phyloP scores from a whole-genome alignment of 2,329 filamentous ascomycete genomes.

The Penicillium sclerotiorum region DNA sequence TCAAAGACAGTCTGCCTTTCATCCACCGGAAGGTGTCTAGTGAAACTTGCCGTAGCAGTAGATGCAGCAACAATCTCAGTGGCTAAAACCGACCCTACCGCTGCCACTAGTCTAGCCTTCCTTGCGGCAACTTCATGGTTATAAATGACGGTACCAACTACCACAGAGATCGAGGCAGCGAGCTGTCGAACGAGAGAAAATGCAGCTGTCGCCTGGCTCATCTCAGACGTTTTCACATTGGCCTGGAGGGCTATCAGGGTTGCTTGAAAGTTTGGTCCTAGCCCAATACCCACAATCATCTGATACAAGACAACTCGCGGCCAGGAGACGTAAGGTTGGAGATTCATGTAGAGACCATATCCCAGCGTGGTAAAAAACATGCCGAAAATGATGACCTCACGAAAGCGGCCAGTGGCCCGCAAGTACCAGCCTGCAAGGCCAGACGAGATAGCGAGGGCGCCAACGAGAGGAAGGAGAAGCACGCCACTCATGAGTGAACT shows the following conservation, averaged over 20 bases:
- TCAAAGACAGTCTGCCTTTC: neutral
- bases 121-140: neutral
- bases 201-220: slow-evolving; percentile 5
- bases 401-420: slow-evolving; percentile 2
- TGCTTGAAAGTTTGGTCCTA: slow-evolving; percentile 7
- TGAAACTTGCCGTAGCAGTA: slow-evolving; percentile 3
- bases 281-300: slow-evolving; percentile 3
- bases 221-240: slow-evolving; percentile 3
- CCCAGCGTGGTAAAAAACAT: slow-evolving; percentile 7
- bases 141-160: slow-evolving; percentile 4
- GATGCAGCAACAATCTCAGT: slow-evolving; percentile 4
- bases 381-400: slow-evolving; percentile 6
- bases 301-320: slow-evolving; percentile 1
- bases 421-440: slow-evolving; percentile 3
- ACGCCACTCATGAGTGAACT: slow-evolving; percentile 4
- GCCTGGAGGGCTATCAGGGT: slow-evolving; percentile 5
- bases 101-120: neutral
- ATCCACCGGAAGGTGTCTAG: neutral
- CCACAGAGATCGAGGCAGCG: slow-evolving; percentile 2
- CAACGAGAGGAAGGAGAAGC: slow-evolving; percentile 4
- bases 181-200: slow-evolving; percentile 6
- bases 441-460: slow-evolving; percentile 3
- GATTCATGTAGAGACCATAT: slow-evolving; percentile 2
- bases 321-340: slow-evolving; percentile 6
- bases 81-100: neutral